Evolutionary conservation across 768 basidiomycete genomes (phyloP), one percentile per base, ranked within the genome.

Genomic region (Podaxis mareebaensis): DNA sequence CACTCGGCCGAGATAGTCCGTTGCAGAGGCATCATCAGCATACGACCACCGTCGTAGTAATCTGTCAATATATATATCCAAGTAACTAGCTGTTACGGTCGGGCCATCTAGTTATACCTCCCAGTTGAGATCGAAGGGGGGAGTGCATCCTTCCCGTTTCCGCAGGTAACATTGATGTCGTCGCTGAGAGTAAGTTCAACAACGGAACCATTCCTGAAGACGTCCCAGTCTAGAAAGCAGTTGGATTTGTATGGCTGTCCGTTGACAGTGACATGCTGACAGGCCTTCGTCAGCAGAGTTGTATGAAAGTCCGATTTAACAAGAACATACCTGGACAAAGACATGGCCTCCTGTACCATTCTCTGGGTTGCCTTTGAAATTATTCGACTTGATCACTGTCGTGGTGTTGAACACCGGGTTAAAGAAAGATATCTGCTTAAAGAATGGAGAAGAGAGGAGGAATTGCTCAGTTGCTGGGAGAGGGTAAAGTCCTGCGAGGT

Each of bases 101-200:
- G n/a, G 48, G 48, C 4, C 13, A 26, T 53, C 33, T 67, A 83
- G 58, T 78, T 69, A 66, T 79, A 88, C 0, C 86, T 86, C 4
- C 85, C 86, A n/a, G 86, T 89, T 4, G 86, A 88, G 40, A 87
- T 75, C 15, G 86, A 87, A 1, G 87, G 86, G 0, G 86, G 86
- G 39, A 88, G 69, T 1, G 84, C 83, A 39, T 72, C 69, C 22
- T 73, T 44, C 5, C 77, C 80, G 3, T 68, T 72, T 17, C 86
- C 87, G 69, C 86, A 89, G 1, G 78, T 75, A 5, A 83, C 77
- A 33, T 74, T 79, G 63, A 84, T 82, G 67, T 87, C 78, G 61
- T 80, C 76, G 4, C 84, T 84, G 61, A 89, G 69, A 51, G 84
- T 80, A 36, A 89, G 72, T 69, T 85, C 85, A 38, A 89, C 77